Evolutionary conservation across 2,329 filamentous ascomycete genomes (phyloP).

Genomic region (Monilinia aucupariae): DNA sequence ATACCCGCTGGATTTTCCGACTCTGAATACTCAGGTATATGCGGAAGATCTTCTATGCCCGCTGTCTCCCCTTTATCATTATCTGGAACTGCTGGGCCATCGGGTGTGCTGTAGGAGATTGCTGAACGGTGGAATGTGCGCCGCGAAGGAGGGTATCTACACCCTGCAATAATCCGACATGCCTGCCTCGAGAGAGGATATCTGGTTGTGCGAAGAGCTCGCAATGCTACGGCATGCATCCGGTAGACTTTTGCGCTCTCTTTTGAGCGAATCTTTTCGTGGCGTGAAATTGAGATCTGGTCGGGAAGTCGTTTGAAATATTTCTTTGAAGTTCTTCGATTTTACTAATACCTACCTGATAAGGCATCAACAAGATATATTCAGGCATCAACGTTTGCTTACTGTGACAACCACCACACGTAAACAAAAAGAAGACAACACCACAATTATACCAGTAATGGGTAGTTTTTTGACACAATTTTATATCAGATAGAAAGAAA

Average conservation of each 20-base stretch:
- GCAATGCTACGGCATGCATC: constrained; percentile 34
- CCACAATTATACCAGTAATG: background rate
- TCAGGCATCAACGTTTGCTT: background rate
- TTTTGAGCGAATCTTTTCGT: constrained; percentile 4
- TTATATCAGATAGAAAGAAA: background rate
- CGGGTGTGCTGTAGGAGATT: constrained; percentile 27
- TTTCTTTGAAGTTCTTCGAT: constrained; percentile 1
- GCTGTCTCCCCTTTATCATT: constrained; percentile 20
- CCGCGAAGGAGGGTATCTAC: constrained; percentile 27
- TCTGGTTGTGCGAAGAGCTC: constrained; percentile 30
- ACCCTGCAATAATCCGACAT: constrained; percentile 33
- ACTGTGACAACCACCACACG: background rate
- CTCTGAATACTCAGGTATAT: constrained; percentile 2
- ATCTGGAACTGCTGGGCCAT: constrained; percentile 19
- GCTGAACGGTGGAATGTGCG: constrained; percentile 33
- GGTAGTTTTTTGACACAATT: too few relatives aligned
- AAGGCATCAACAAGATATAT: background rate
- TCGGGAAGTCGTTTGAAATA: background rate
- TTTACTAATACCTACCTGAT: background rate
- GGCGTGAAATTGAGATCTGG: background rate
- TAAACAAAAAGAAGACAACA: background rate
- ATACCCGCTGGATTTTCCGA: background rate
- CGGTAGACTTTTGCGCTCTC: constrained; percentile 29
- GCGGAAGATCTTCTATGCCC: background rate
- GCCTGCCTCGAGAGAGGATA: constrained; percentile 28